A percentile compares a stretch with the other conserved stretches of the same genome.
phyloP scores from a whole-genome alignment of 1,139 yeast species.

The Geotrichum reessii region DNA sequence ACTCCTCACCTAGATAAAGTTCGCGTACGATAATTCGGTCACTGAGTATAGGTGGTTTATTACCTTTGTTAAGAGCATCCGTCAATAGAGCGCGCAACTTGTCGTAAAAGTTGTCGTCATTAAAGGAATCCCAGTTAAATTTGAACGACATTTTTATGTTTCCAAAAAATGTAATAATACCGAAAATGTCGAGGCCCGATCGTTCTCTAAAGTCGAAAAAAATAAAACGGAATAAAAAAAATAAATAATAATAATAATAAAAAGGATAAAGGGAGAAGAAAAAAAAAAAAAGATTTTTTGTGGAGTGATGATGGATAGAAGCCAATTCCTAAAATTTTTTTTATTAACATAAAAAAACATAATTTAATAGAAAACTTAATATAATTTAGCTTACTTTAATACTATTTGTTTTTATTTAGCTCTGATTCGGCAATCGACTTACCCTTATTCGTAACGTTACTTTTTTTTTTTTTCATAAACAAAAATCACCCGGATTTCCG shows the following conservation, averaged over 20 bases:
- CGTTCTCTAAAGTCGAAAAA: neutral
- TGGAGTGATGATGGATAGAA: neutral
- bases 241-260: too few relatives aligned
- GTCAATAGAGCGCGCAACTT: constrained; percentile 68
- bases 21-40: constrained; percentile 69
- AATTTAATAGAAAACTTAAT: neutral
- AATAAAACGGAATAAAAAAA: too few relatives aligned
- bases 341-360: neutral
- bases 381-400: too few relatives aligned
- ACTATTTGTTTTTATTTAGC: neutral
- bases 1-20: constrained; percentile 67
- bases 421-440: neutral
- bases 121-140: constrained; percentile 75
- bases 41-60: constrained; percentile 71
- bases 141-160: constrained; percentile 57
- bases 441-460: neutral
- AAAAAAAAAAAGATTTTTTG: neutral
- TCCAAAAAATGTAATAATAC: neutral
- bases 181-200: neutral
- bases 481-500: neutral
- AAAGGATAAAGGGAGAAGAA: neutral
- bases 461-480: too few relatives aligned
- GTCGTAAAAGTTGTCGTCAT: constrained; percentile 57
- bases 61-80: constrained; percentile 67
- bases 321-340: neutral